Percentiles rank a stretch among this genome's conserved stretches.
Evolutionary conservation across 495 filamentous ascomycete genomes (phyloP).

Genomic region (Penicillium parvum): DNA sequence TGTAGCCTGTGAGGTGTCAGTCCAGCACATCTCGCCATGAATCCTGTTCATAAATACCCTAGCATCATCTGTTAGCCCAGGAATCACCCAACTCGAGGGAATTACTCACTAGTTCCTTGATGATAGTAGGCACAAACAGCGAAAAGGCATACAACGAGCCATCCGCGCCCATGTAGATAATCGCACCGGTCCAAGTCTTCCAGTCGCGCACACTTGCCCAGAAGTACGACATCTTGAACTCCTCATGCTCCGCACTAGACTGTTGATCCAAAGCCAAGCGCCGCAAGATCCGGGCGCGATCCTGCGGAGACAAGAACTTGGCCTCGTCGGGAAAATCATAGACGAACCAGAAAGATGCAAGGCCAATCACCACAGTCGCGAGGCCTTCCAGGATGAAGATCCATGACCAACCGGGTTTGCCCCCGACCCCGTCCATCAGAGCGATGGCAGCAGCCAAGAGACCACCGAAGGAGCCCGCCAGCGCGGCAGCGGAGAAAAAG

Average conservation of each 20-base stretch:
- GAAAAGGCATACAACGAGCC: constrained; percentile 82
- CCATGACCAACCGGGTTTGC: constrained; percentile 73
- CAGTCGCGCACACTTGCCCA: constrained; percentile 75
- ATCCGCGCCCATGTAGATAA: constrained; percentile 73
- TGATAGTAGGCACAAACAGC: constrained; percentile 85
- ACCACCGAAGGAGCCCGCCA: constrained; percentile 76
- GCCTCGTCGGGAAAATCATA: constrained; percentile 86
- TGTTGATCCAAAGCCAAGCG: constrained; percentile 75
- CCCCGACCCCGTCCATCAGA: constrained; percentile 67
- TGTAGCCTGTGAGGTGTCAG: constrained; percentile 52
- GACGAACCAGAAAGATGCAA: constrained; percentile 78
- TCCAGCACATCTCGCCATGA: not conserved
- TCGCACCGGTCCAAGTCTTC: constrained; percentile 77
- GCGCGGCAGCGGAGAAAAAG: constrained; percentile 84
- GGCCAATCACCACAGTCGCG: constrained; percentile 66
- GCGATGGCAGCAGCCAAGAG: constrained; percentile 46
- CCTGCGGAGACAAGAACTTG: constrained; percentile 65
- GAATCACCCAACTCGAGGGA: not conserved
- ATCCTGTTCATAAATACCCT: constrained; percentile 16
- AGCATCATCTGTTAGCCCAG: not conserved
- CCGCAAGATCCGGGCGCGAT: constrained; percentile 68
- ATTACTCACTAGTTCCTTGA: constrained; percentile 52
- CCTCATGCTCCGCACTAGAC: constrained; percentile 70
- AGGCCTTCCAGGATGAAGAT: constrained; percentile 75
- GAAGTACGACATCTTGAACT: constrained; percentile 71